Evolutionary conservation across 345 rosid genomes (phyloP).

Genomic region (Schrenkiella parvula): DNA sequence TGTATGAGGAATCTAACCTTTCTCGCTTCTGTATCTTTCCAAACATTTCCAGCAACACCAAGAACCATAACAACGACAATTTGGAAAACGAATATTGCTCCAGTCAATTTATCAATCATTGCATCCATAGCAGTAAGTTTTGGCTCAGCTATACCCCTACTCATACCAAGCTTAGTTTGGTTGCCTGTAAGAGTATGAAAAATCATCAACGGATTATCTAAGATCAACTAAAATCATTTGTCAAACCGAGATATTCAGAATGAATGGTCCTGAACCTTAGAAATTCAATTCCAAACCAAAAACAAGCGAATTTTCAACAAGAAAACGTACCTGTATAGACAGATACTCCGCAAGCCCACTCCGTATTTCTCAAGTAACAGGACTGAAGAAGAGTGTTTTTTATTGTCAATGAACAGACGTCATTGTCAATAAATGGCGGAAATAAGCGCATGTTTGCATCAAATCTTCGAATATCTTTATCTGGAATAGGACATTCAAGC

Average conservation of each 20-base stretch:
- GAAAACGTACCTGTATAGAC: slow-evolving; percentile 73
- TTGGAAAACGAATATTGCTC: slow-evolving; percentile 97
- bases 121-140: slow-evolving; percentile 99
- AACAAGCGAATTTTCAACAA: background rate
- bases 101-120: slow-evolving; percentile 98
- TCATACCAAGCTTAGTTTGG: slow-evolving; percentile 98
- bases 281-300: background rate
- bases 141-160: slow-evolving; percentile 95
- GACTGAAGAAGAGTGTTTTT: slow-evolving; percentile 95
- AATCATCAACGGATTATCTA: background rate
- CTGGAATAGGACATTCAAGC: slow-evolving; percentile 91
- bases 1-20: slow-evolving; percentile 46
- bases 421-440: slow-evolving; percentile 97
- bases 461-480: slow-evolving; percentile 94
- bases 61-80: slow-evolving; percentile 92
- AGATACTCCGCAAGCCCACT: slow-evolving; percentile 99
- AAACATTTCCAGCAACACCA: slow-evolving; percentile 92
- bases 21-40: slow-evolving; percentile 98
- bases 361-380: slow-evolving; percentile 94
- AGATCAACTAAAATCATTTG: slow-evolving; percentile 5
- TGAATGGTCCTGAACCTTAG: background rate
- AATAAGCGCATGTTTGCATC: slow-evolving; percentile 94
- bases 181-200: slow-evolving; percentile 49
- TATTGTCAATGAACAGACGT: slow-evolving; percentile 86
- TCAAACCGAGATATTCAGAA: background rate